Conservation (phyloP, 129 eudicot genomes). For the Ambrosia artemisiifolia region DNA sequence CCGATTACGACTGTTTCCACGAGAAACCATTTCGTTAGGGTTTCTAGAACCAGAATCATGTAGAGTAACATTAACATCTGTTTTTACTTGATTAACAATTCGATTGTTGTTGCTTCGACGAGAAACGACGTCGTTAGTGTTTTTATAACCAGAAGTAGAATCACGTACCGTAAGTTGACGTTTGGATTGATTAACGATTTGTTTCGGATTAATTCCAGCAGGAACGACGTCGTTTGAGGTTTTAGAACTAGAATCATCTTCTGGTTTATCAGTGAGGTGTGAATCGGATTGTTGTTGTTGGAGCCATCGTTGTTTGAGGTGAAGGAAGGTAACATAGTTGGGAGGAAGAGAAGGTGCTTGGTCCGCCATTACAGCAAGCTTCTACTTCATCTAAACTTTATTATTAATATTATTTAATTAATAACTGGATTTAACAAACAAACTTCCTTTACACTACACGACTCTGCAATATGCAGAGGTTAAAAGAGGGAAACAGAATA, state of each 20-base stretch:
- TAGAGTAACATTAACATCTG: too few species aligned
- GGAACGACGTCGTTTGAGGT: background rate
- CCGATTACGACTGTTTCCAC: too few species aligned
- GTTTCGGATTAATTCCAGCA: background rate
- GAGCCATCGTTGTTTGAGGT: conserved; percentile 54
- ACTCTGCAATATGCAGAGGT: background rate
- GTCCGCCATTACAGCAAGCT: conserved; percentile 7
- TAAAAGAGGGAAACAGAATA: background rate
- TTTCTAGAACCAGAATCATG: too few species aligned
- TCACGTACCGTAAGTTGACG: background rate
- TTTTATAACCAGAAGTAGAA: background rate
- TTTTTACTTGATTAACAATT: too few species aligned
- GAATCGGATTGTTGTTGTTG: conserved; percentile 23
- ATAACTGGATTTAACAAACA: too few species aligned
- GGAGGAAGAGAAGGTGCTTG: conserved; percentile 38
- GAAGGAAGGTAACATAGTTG: conserved; percentile 41
- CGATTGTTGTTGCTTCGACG: too few species aligned
- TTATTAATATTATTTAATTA: background rate
- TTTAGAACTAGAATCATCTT: background rate
- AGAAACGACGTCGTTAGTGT: background rate
- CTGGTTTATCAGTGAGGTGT: too few species aligned
- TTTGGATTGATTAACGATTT: background rate
- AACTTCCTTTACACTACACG: background rate
- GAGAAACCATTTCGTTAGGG: too few species aligned
- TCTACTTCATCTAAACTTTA: background rate